These are phyloP conservation scores for Toxoplasma gondii DNA, from an alignment of 169 alveolate species.

Conservation along the genomic window DNA sequence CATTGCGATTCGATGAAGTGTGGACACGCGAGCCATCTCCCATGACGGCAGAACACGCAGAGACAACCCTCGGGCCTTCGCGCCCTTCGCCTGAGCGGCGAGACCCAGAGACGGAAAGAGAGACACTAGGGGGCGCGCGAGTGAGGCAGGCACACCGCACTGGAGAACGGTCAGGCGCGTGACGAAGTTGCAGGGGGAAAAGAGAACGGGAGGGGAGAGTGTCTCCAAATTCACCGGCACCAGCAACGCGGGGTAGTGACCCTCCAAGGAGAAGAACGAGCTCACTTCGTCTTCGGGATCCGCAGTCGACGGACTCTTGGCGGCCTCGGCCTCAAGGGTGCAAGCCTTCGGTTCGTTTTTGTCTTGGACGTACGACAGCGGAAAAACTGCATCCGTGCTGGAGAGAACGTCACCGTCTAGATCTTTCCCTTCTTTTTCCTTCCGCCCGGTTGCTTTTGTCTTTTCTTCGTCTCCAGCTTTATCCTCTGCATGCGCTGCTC, in stretches of 20 bases:
- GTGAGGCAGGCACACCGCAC: conserved; percentile 30
- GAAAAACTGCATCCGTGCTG: too few species aligned
- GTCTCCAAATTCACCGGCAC: conserved; percentile 40
- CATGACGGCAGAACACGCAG: conserved; percentile 40
- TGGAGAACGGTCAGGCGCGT: conserved; percentile 47
- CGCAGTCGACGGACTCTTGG: neutral
- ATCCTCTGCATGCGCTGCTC: neutral
- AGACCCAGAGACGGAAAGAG: conserved; percentile 44
- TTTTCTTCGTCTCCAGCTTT: neutral
- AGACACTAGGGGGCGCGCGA: conserved; percentile 47
- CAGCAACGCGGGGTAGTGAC: conserved; percentile 33
- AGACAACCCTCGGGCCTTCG: neutral
- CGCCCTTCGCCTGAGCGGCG: neutral
- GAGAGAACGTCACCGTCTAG: too few species aligned
- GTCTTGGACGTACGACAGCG: too few species aligned
- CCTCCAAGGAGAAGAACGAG: conserved; percentile 32
- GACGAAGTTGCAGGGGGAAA: conserved; percentile 63
- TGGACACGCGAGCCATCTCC: conserved; percentile 32
- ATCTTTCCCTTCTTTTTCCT: too few species aligned
- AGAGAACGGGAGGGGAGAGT: conserved; percentile 16
- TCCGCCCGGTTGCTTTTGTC: too few species aligned
- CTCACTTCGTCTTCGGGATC: conserved; percentile 36
- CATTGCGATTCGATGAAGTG: conserved; percentile 45
- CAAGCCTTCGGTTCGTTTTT: too few species aligned
- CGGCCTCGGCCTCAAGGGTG: neutral